Evolutionary conservation across 306 rosid genomes (phyloP).

Genomic region (Rubus idaeus): DNA sequence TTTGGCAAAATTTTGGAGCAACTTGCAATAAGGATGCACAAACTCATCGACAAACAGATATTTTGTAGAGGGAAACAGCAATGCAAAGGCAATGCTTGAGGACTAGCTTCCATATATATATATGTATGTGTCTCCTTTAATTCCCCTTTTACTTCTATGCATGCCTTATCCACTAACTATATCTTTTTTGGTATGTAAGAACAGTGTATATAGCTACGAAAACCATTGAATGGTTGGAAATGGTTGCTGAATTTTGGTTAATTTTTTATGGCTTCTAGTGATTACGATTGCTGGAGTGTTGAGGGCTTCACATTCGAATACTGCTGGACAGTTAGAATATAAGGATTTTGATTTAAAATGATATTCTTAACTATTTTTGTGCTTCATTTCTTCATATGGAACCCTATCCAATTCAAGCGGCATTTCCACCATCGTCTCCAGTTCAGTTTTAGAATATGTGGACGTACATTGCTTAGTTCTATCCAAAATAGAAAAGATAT

Average conservation of each 20-base stretch:
- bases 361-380: background rate
- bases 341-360: background rate
- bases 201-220: conserved; percentile 1
- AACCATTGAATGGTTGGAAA: conserved; percentile 14
- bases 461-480: background rate
- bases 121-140: too few relatives aligned
- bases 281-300: conserved; percentile 19
- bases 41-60: conserved; percentile 5
- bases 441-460: background rate
- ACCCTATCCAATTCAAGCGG: conserved; percentile 1
- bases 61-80: conserved; percentile 30
- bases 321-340: conserved; percentile 22
- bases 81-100: conserved; percentile 15
- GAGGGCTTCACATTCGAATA: conserved; percentile 23
- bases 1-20: conserved; percentile 22
- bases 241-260: background rate
- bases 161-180: conserved; percentile 15
- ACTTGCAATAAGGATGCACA: conserved; percentile 2
- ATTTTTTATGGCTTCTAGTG: conserved; percentile 6
- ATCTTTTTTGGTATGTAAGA: background rate
- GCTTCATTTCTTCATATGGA: conserved; percentile 9
- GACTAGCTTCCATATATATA: background rate
- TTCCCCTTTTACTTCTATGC: background rate
- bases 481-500: background rate
- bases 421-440: conserved; percentile 1